phyloP scores from a whole-genome alignment of 73 alveolate species.

The Paraurostyla sp. region DNA sequence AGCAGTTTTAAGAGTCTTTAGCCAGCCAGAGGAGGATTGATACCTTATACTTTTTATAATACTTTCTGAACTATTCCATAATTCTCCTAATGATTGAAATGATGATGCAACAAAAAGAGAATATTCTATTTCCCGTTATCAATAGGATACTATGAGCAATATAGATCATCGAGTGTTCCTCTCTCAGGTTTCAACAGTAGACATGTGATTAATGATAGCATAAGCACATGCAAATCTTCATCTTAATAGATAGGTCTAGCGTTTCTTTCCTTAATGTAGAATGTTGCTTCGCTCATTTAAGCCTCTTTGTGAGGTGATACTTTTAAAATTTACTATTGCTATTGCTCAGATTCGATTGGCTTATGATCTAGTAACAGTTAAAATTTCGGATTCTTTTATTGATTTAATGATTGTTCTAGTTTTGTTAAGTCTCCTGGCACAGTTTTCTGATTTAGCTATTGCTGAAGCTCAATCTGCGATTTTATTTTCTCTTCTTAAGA shows the following conservation, averaged over 20 bases:
- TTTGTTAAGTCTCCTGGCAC: constrained; percentile 56
- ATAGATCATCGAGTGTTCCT: constrained; percentile 97
- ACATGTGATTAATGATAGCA: constrained; percentile 88
- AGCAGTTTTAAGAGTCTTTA: constrained; percentile 94
- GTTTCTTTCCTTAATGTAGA: constrained; percentile 91
- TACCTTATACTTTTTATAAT: constrained; percentile 82
- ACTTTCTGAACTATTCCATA: constrained; percentile 86
- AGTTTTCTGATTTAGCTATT: constrained; percentile 1
- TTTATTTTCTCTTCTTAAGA: constrained; percentile 28
- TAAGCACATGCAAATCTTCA: constrained; percentile 95
- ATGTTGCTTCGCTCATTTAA: constrained; percentile 39
- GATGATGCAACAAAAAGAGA: constrained; percentile 95
- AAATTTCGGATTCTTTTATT: constrained; percentile 56
- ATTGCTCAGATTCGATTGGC: not conserved
- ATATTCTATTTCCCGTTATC: constrained; percentile 95
- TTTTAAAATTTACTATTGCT: too few relatives aligned
- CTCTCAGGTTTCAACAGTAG: constrained; percentile 95
- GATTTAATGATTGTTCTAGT: constrained; percentile 34
- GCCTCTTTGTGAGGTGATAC: too few relatives aligned
- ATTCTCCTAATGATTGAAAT: constrained; percentile 93
- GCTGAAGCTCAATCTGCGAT: not conserved
- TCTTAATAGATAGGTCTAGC: constrained; percentile 95
- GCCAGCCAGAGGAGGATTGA: constrained; percentile 94
- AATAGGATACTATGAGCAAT: constrained; percentile 96
- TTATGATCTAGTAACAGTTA: constrained; percentile 62